These are phyloP conservation scores for Phytophthora cajani DNA, from an alignment of 352 stramenopile species.

Conservation along the genomic window DNA sequence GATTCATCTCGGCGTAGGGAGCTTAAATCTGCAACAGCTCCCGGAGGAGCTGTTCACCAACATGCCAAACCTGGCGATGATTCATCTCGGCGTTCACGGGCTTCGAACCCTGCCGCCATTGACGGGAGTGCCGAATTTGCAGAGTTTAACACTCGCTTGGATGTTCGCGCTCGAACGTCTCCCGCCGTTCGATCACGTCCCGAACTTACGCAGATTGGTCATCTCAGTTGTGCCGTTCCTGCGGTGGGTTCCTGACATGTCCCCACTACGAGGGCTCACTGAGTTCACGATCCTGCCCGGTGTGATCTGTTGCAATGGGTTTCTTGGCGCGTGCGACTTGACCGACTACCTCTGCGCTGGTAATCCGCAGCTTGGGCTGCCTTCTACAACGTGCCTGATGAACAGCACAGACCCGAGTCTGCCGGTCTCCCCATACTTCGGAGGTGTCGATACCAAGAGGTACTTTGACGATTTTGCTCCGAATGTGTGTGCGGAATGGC, in stretches of 20 bases:
- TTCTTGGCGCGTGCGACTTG: conserved; percentile 14
- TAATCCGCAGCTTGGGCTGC: not conserved
- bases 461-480: conserved; percentile 9
- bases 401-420: not conserved
- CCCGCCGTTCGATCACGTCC: conserved; percentile 1
- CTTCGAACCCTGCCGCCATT: conserved; percentile 9
- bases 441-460: not conserved
- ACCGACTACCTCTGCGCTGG: conserved; percentile 9
- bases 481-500: conserved; percentile 1
- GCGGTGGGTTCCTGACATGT: conserved; percentile 20
- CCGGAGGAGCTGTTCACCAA: conserved; percentile 14
- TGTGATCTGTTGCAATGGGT: conserved; percentile 26
- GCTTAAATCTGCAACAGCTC: conserved; percentile 11
- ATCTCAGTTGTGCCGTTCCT: conserved; percentile 8
- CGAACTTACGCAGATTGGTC: conserved; percentile 1
- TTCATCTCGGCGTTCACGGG: conserved; percentile 20
- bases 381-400: conserved; percentile 10
- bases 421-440: conserved; percentile 6
- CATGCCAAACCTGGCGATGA: conserved; percentile 13
- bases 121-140: conserved; percentile 15
- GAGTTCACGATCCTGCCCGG: conserved; percentile 11
- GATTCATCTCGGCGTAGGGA: conserved; percentile 17
- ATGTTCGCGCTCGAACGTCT: conserved; percentile 13
- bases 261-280: conserved; percentile 1
- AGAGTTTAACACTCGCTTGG: conserved; percentile 17